Base-by-base conservation (phyloP, 2,329 filamentous ascomycete species). In the Tolypocladium nubicola region DNA sequence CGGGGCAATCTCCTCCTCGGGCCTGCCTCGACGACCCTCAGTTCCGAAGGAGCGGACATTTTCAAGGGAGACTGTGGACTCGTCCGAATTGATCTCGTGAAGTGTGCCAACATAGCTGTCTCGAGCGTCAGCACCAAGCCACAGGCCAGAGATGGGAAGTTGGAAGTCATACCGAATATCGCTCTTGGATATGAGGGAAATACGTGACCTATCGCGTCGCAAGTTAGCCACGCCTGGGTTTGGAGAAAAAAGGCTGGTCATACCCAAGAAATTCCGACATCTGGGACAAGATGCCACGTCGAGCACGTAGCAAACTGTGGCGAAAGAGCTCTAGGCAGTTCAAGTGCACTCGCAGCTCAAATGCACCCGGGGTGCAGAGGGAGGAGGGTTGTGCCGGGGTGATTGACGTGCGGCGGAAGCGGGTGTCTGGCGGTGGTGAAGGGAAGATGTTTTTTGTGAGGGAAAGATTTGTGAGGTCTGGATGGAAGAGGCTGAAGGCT, bases 21-120 rank as follows among this genome's bases (percentile, higher is more conserved):
- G 86, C 64, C 87, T 85, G 64, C 81, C 84, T 69, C 87, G 87
- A 63, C 94, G 89, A 57, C 91, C 92, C 77, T 99, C 94, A 37
- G 94, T 97, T 65, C 94, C 94, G 70, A 87, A 95, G 4, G 93
- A 97, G 62, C 86, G 84, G 71, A 99, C 94, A 82, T 96, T 93
- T 72, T 99, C 92, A 63, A 99, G 85, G 47, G 94, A 95, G 68
- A 99, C 95, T 63, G 94, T 97, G 52, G 93, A 95, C 66, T 90
- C 89, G 73, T 96, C 92, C 61, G 93, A 96, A 75, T 97, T 97
- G 82, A 99, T 99, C 73, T 97, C 90, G 76, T 97, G 91, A 55
- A 99, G 85, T 56, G 89, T 93, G 65, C 94, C 94, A 69, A 96
- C 90, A 78, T 97, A 97, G 75, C 92, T 97, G 68, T 59, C 60